Evolutionary conservation across 768 basidiomycete species (phyloP).

Genomic region (Lentinula raphanica): DNA sequence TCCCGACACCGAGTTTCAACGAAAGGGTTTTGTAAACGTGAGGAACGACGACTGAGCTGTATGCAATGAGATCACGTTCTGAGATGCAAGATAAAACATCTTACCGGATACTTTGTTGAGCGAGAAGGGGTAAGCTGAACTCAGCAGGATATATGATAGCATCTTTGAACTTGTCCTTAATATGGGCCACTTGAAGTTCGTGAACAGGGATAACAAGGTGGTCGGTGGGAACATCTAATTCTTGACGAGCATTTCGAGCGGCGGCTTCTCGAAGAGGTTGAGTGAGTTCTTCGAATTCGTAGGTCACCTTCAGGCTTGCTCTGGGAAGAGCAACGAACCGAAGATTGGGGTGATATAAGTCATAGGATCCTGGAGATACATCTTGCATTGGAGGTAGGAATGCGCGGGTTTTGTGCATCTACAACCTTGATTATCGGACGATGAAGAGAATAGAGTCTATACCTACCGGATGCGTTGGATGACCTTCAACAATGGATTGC

Average conservation of each 20-base stretch:
- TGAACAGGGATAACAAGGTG: conserved; percentile 47
- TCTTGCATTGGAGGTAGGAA: conserved; percentile 47
- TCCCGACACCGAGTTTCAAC: conserved; percentile 50
- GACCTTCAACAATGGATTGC: conserved; percentile 56
- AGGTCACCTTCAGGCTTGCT: conserved; percentile 38
- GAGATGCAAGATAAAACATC: conserved; percentile 4
- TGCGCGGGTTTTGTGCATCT: conserved; percentile 56
- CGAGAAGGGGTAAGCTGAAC: conserved; percentile 37
- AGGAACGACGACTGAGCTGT: conserved; percentile 50
- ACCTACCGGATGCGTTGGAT: conserved; percentile 54
- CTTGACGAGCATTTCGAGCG: conserved; percentile 29
- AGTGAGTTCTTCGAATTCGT: conserved; percentile 42
- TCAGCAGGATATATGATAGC: conserved; percentile 37
- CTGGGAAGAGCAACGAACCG: conserved; percentile 44
- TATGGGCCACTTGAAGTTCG: conserved; percentile 47
- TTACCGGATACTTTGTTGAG: conserved; percentile 53
- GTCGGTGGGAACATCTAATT: conserved; percentile 27
- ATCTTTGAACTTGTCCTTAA: conserved; percentile 41
- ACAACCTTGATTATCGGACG: not conserved
- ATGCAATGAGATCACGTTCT: not conserved
- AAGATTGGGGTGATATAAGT: conserved; percentile 44
- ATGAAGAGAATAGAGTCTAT: not conserved
- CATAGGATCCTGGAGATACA: conserved; percentile 40
- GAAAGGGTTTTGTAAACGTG: conserved; percentile 38
- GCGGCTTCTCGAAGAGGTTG: conserved; percentile 37